Conservation (phyloP, 495 filamentous ascomycete genomes). For the Talaromyces nanjingensis region DNA sequence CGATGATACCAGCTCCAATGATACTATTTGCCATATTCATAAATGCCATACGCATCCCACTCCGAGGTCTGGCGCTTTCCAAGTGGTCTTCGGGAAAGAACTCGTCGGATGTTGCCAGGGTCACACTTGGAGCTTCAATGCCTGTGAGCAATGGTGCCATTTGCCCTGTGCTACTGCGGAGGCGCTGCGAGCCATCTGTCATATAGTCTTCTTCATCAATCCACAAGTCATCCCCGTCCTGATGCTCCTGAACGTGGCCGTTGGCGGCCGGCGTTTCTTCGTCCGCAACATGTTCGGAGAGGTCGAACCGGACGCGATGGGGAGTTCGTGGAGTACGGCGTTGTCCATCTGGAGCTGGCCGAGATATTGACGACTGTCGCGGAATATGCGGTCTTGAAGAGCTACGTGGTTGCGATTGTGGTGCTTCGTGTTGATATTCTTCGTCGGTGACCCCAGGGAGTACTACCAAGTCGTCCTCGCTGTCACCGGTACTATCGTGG, state of each 20-base stretch:
- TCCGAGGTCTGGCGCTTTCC: slow-evolving; percentile 56
- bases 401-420: slow-evolving; percentile 11
- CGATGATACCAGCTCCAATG: slow-evolving; percentile 96
- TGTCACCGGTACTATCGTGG: slow-evolving; percentile 17
- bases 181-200: slow-evolving; percentile 18
- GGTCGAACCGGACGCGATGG: slow-evolving; percentile 83
- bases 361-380: slow-evolving; percentile 40
- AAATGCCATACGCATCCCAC: slow-evolving; percentile 64
- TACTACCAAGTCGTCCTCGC: slow-evolving; percentile 22
- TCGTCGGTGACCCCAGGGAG: slow-evolving; percentile 14
- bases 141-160: slow-evolving; percentile 72
- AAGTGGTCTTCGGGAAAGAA: slow-evolving; percentile 54
- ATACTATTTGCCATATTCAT: slow-evolving; percentile 99
- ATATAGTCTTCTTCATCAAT: slow-evolving; percentile 53
- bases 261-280: slow-evolving; percentile 30
- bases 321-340: slow-evolving; percentile 67
- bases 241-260: slow-evolving; percentile 25
- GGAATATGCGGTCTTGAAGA: slow-evolving; percentile 17
- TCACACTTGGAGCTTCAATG: slow-evolving; percentile 83
- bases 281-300: slow-evolving; percentile 36
- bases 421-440: background rate
- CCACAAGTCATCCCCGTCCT: slow-evolving; percentile 40
- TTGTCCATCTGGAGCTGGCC: slow-evolving; percentile 31
- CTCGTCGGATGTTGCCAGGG: slow-evolving; percentile 59
- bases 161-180: slow-evolving; percentile 31